Evolutionary conservation across 1,284 basidiomycete species (phyloP).

Genomic region (Malassezia sp.): DNA sequence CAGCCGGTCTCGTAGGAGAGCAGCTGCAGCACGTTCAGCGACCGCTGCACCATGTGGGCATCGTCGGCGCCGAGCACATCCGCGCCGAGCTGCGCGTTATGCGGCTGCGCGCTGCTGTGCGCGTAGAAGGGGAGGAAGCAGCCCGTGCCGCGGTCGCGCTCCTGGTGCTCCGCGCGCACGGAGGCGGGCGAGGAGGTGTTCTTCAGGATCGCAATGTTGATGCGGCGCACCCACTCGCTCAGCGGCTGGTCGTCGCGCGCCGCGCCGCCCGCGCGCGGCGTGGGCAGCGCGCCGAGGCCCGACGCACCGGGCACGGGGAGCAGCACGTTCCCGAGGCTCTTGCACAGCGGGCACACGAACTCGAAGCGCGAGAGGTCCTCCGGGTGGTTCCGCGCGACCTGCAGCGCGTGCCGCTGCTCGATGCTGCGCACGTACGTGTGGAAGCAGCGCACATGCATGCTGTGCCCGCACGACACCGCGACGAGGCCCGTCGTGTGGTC

Average conservation of each 20-base stretch:
- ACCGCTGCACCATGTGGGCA: slow-evolving; percentile 36
- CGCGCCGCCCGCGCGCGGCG: slow-evolving; percentile 14
- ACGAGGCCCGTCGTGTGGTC: slow-evolving; percentile 57
- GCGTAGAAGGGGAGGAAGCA: slow-evolving; percentile 37
- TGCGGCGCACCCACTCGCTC: slow-evolving; percentile 43
- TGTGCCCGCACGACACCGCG: slow-evolving; percentile 81
- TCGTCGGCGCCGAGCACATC: slow-evolving; percentile 6
- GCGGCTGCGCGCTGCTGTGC: slow-evolving; percentile 19
- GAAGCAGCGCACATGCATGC: slow-evolving; percentile 96
- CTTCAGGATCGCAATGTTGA: slow-evolving; percentile 46
- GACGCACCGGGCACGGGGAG: slow-evolving; percentile 59
- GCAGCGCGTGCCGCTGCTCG: slow-evolving; percentile 73
- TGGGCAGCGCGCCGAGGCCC: background rate
- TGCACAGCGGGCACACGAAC: slow-evolving; percentile 96
- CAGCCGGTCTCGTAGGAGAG: slow-evolving; percentile 26
- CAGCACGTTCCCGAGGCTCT: slow-evolving; percentile 86
- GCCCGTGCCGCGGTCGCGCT: slow-evolving; percentile 39
- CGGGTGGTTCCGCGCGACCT: slow-evolving; percentile 85
- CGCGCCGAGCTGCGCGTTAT: slow-evolving; percentile 2
- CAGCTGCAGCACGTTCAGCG: slow-evolving; percentile 35
- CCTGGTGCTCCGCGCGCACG: slow-evolving; percentile 19
- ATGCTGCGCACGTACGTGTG: slow-evolving; percentile 77
- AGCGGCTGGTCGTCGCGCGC: slow-evolving; percentile 22
- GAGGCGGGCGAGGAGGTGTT: slow-evolving; percentile 17
- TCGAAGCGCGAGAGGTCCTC: slow-evolving; percentile 84